Conservation (phyloP, 2,329 filamentous ascomycete species). For the Alternaria metachromatica region DNA sequence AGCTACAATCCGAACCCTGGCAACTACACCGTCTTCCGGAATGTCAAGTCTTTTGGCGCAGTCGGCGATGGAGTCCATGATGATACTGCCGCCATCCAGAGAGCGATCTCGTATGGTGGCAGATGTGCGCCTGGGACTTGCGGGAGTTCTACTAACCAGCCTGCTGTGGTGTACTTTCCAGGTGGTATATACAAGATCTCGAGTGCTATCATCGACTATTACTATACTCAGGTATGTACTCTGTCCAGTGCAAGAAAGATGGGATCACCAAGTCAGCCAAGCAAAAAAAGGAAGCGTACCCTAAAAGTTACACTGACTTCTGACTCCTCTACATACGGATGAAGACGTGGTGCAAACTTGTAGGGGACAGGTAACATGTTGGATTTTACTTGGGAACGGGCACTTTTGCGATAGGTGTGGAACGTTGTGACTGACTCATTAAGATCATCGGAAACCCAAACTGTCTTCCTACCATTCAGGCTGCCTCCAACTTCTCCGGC, state of each 20-base stretch:
- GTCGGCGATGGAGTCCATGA: constrained; percentile 44
- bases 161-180: constrained; percentile 65
- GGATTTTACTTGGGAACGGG: neutral
- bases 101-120: constrained; percentile 49
- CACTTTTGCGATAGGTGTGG: neutral
- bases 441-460: constrained; percentile 65
- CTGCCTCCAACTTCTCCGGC: constrained; percentile 57
- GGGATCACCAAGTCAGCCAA: neutral
- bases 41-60: constrained; percentile 53
- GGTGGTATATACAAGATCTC: constrained; percentile 66
- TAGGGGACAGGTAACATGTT: neutral
- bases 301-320: neutral
- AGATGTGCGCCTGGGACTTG: constrained; percentile 53
- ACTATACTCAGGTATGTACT: constrained; percentile 60
- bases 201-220: constrained; percentile 65
- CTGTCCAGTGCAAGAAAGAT: neutral
- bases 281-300: neutral
- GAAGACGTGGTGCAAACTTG: neutral
- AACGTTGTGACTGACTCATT: constrained; percentile 3
- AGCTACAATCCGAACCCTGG: constrained; percentile 49
- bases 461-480: constrained; percentile 62
- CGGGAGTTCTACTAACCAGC: constrained; percentile 57
- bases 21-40: constrained; percentile 51
- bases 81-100: constrained; percentile 62
- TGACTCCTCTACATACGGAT: neutral